Base-by-base conservation (phyloP, 176 grass and related monocot species). In the sorghum (Sorghum bicolor) region DNA sequence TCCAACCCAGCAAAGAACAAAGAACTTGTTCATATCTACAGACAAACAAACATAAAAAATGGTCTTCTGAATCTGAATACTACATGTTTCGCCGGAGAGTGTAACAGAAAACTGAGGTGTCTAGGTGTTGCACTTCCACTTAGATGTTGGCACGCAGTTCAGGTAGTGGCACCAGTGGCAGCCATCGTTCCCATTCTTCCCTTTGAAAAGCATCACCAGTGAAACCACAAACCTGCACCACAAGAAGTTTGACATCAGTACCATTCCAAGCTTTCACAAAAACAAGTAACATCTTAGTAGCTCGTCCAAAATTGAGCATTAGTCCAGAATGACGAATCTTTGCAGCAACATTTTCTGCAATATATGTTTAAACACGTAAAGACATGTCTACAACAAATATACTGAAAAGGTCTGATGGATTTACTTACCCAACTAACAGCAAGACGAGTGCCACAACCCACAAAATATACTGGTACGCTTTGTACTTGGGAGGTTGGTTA, bases 91-190 rank as follows among this genome's bases (percentile, higher is more conserved):
- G 30, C 44, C 8, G 10, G 33, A 58, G 11, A 82, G 61, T 48
- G 40, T 19, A 29, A 72, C 22, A 74, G 60, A 64, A 83, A 82
- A 86, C 41, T 24, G 12, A 38, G 43, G 8, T 64, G 53, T 55
- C 81, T 86, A 93, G 53, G 62, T 77, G 34, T 95, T 82, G 44
- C 96, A 98, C 72, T 77, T 95, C 96, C 96, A 98, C 40, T 86
- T 93, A 17, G 96, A 98, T 68, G 96, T 95, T 8, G 96, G 96
- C 81, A 98, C 82, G 39, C 96, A 98, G 85, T 98, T 81, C 68
- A 98, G 88, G 82, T 98, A 98, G 77, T 92, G 96, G 75, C 96
- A 98, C 96, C 96, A 98, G 86, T 87, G 89, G 85, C 96, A 98
- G 41, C 90, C 89, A 40, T 98, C 89, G 8, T 89, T 93, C 76